Conservation (phyloP, 2,329 filamentous ascomycete species). For the Penicillium digitatum region DNA sequence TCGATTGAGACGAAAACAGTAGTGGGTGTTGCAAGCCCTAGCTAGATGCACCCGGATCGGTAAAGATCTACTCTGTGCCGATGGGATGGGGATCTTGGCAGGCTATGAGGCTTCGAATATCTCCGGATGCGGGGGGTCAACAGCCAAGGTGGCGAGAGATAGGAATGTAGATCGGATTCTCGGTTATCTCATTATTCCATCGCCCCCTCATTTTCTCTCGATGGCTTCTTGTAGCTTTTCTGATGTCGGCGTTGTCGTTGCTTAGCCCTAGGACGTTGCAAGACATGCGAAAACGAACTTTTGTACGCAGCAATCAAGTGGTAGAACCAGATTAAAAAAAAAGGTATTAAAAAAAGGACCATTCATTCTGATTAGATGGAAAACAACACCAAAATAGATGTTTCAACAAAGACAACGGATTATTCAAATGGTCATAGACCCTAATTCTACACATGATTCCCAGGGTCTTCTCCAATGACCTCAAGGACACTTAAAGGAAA, state of each 20-base stretch:
- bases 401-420: not conserved
- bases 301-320: not conserved
- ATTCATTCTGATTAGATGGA: not conserved
- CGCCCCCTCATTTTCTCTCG: not conserved
- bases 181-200: not conserved
- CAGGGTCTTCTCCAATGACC: not conserved
- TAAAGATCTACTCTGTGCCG: not conserved
- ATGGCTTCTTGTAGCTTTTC: not conserved
- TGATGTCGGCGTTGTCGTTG: not conserved
- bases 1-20: slow-evolving; percentile 2
- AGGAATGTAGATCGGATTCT: not conserved
- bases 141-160: not conserved
- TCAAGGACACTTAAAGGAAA: not conserved
- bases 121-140: slow-evolving; percentile 5
- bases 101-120: not conserved
- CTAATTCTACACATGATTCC: not conserved
- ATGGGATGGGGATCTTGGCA: not conserved
- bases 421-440: not conserved
- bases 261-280: not conserved
- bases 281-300: not conserved
- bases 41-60: not conserved
- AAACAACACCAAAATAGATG: not conserved
- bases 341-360: not conserved
- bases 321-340: too few relatives aligned
- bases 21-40: not conserved